Evolutionary conservation across 257 asterid genomes (phyloP).

Genomic region (Rehmannia glutinosa): DNA sequence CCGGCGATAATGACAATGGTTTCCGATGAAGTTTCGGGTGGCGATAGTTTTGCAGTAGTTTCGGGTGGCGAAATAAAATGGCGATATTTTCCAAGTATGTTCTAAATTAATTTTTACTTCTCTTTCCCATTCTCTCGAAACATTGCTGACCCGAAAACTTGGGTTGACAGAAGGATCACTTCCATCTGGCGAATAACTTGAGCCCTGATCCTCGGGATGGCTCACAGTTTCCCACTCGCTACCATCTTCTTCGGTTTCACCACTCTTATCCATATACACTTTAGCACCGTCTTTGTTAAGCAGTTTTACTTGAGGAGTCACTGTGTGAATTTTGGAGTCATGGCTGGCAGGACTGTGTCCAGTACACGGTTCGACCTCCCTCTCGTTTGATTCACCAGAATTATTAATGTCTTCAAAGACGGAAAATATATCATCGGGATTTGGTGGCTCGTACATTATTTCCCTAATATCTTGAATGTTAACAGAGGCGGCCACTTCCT

Average conservation of each 20-base stretch:
- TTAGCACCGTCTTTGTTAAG: conserved; percentile 23
- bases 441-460: conserved; percentile 47
- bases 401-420: conserved; percentile 45
- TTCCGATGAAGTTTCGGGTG: no score
- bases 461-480: conserved; percentile 47
- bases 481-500: conserved; percentile 40
- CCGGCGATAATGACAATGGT: no score
- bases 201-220: conserved; percentile 50
- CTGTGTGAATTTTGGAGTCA: conserved; percentile 31
- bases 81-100: no score
- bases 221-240: conserved; percentile 71
- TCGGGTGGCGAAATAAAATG: no score
- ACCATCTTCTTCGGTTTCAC: conserved; percentile 47
- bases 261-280: conserved; percentile 31
- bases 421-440: conserved; percentile 43
- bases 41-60: no score
- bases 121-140: conserved; percentile 35
- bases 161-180: no score
- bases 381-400: conserved; percentile 36
- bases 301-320: conserved; percentile 34
- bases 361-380: conserved; percentile 29
- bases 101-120: no score
- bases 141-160: conserved; percentile 20
- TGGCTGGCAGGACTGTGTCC: conserved; percentile 47
- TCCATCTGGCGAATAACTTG: conserved; percentile 47